These are phyloP conservation scores for Cadophora luteo-olivacea DNA, from an alignment of 2,329 filamentous ascomycete species.

Conservation along the genomic window DNA sequence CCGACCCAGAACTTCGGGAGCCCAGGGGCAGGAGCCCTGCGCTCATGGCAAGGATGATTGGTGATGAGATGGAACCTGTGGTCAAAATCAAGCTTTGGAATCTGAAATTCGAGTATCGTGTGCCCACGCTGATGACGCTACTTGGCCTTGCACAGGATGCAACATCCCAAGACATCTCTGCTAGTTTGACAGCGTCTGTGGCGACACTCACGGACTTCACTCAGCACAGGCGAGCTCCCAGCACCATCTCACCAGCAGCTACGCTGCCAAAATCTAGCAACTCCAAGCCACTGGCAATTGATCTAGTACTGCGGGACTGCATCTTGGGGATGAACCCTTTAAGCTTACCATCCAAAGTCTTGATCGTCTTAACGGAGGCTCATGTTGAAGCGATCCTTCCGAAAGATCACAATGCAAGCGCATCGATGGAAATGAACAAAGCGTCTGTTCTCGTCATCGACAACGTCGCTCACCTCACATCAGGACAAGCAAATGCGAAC, in stretches of 20 bases:
- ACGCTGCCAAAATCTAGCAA: conserved; percentile 22
- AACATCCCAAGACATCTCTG: conserved; percentile 75
- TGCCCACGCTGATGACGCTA: conserved; percentile 81
- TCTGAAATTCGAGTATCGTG: conserved; percentile 84
- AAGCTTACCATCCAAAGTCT: conserved; percentile 74
- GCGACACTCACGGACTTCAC: conserved; percentile 74
- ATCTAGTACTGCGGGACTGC: conserved; percentile 81
- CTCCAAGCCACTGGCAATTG: conserved; percentile 68
- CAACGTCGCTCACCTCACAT: conserved; percentile 60
- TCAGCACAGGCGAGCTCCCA: conserved; percentile 49
- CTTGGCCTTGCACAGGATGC: conserved; percentile 72
- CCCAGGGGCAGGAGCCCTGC: conserved; percentile 59
- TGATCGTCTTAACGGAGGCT: conserved; percentile 80
- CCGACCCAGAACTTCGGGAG: conserved; percentile 40
- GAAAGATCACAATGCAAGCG: conserved; percentile 67
- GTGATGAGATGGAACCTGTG: conserved; percentile 91
- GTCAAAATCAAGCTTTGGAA: conserved; percentile 89
- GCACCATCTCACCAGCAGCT: conserved; percentile 21
- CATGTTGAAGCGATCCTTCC: conserved; percentile 73
- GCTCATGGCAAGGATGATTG: conserved; percentile 87
- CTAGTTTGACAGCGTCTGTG: conserved; percentile 79
- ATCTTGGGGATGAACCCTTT: conserved; percentile 85
- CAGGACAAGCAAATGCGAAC: conserved; percentile 24
- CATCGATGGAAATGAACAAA: conserved; percentile 74
- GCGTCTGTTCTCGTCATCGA: conserved; percentile 86